phyloP scores from a whole-genome alignment of 768 basidiomycete genomes.

The Chalciporus pseudorubinellus region DNA sequence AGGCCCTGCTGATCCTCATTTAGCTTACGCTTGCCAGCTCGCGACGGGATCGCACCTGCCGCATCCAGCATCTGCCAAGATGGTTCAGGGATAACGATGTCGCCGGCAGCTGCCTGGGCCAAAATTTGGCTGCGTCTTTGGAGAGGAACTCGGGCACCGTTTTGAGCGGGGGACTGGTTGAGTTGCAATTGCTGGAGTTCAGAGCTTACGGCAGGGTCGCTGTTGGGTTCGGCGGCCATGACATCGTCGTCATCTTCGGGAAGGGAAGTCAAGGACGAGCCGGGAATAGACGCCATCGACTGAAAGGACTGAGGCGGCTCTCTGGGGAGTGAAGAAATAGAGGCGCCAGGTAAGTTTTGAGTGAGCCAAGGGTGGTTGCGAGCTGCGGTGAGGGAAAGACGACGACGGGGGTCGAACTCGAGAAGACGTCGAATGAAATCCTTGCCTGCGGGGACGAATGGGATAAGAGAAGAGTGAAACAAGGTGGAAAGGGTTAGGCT shows the following conservation, averaged over 20 bases:
- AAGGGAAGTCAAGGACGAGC: constrained; percentile 22
- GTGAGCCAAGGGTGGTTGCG: constrained; percentile 77
- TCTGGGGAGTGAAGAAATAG: neutral
- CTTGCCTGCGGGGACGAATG: constrained; percentile 47
- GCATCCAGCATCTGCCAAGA: constrained; percentile 54
- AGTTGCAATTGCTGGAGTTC: constrained; percentile 36
- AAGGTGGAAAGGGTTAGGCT: constrained; percentile 10
- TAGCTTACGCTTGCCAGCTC: constrained; percentile 39
- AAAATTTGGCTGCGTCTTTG: constrained; percentile 51
- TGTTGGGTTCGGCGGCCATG: constrained; percentile 11
- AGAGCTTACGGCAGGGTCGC: constrained; percentile 30
- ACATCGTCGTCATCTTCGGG: constrained; percentile 21
- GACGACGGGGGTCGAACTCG: constrained; percentile 53
- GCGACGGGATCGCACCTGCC: constrained; percentile 23
- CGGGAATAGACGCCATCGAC: constrained; percentile 11
- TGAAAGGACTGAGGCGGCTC: constrained; percentile 2
- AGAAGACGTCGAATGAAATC: constrained; percentile 71
- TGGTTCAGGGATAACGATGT: constrained; percentile 45
- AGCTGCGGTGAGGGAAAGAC: constrained; percentile 73
- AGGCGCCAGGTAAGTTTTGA: neutral
- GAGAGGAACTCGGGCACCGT: constrained; percentile 25
- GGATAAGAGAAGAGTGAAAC: neutral
- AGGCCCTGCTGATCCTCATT: constrained; percentile 23
- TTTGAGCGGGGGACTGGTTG: constrained; percentile 11
- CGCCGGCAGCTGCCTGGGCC: constrained; percentile 42